A percentile compares a stretch with the other conserved stretches of the same genome.
phyloP scores from a whole-genome alignment of 441 rosid genomes.

The Arabidopsis hybrid region DNA sequence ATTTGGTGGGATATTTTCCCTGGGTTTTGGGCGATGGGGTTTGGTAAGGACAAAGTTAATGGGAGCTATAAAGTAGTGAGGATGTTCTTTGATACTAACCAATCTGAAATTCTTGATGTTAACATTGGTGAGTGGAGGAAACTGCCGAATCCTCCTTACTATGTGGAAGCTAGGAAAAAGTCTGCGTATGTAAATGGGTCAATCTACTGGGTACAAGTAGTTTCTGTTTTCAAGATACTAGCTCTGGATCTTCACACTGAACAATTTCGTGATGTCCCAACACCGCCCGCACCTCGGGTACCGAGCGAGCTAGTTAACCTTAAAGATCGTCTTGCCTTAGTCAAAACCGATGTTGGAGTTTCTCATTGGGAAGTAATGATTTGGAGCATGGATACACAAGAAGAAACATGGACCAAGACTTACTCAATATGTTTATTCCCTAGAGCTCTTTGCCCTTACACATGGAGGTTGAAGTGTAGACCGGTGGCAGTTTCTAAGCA shows the following conservation, averaged over 20 bases:
- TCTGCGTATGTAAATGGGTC: neutral
- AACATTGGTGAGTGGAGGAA: neutral
- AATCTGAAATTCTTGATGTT: neutral
- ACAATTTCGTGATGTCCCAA: neutral
- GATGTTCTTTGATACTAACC: neutral
- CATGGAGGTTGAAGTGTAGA: too few species aligned
- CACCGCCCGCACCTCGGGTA: neutral
- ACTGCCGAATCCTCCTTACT: neutral
- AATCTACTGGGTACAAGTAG: neutral
- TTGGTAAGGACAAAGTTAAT: neutral
- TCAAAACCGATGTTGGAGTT: too few species aligned
- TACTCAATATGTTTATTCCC: too few species aligned
- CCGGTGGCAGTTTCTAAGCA: too few species aligned
- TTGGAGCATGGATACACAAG: too few species aligned
- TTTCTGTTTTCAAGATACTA: neutral
- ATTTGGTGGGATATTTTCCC: neutral
- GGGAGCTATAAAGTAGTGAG: neutral
- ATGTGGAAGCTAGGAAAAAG: neutral
- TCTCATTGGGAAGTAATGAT: too few species aligned
- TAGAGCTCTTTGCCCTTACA: too few species aligned
- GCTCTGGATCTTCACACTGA: slow-evolving; percentile 10
- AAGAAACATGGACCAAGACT: too few species aligned
- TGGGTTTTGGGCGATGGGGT: slow-evolving; percentile 2
- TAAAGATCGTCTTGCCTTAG: neutral
- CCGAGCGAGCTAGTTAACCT: neutral